These are phyloP conservation scores for Corynespora cassiicola DNA, from an alignment of 2,329 filamentous ascomycete genomes.

Conservation along the genomic window DNA sequence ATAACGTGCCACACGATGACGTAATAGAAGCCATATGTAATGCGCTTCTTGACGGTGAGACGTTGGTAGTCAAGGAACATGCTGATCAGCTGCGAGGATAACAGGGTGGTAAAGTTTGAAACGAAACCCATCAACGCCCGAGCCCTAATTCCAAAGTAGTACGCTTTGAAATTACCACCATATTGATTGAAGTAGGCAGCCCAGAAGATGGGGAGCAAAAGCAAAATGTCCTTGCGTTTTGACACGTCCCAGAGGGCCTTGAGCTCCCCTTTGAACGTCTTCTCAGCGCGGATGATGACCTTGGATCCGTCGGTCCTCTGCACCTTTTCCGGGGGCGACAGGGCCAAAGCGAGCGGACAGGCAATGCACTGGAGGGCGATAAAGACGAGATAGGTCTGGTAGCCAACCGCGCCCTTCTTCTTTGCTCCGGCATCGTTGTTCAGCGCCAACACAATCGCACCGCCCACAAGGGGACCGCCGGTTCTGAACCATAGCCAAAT, in stretches of 20 bases:
- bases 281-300: slow-evolving; percentile 46
- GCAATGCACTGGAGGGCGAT: slow-evolving; percentile 48
- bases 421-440: slow-evolving; percentile 45
- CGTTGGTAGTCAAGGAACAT: slow-evolving; percentile 53
- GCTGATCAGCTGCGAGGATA: slow-evolving; percentile 55
- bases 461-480: slow-evolving; percentile 56
- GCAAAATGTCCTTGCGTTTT: slow-evolving; percentile 40
- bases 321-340: slow-evolving; percentile 51
- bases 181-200: slow-evolving; percentile 55
- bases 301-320: slow-evolving; percentile 50
- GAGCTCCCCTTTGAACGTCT: slow-evolving; percentile 50
- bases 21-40: slow-evolving; percentile 55
- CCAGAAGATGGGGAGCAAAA: slow-evolving; percentile 54
- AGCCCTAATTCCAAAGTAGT: slow-evolving; percentile 55
- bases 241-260: slow-evolving; percentile 42
- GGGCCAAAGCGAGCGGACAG: slow-evolving; percentile 47
- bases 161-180: slow-evolving; percentile 57
- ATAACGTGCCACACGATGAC: slow-evolving; percentile 53
- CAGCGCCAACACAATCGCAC: slow-evolving; percentile 54
- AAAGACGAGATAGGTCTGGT: slow-evolving; percentile 52
- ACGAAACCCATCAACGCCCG: slow-evolving; percentile 57
- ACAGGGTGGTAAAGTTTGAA: slow-evolving; percentile 48
- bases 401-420: slow-evolving; percentile 40
- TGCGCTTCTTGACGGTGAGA: slow-evolving; percentile 48
- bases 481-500: slow-evolving; percentile 60